Conservation (phyloP, 2,329 filamentous ascomycete species). For the Aspergillus jensenii region DNA sequence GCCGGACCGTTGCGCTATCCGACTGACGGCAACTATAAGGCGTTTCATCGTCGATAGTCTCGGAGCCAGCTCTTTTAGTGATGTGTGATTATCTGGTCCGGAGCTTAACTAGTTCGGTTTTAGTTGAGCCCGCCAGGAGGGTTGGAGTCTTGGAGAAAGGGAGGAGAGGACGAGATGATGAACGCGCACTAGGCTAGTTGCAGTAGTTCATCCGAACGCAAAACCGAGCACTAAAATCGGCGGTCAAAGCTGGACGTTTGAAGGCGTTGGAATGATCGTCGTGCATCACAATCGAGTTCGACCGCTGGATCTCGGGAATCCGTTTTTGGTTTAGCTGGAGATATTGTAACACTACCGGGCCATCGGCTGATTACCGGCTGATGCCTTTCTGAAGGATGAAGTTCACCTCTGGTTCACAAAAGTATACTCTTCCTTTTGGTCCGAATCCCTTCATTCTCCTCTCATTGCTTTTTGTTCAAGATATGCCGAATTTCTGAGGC, state of each 20-base stretch:
- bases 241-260: slow-evolving; percentile 15
- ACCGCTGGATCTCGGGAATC: slow-evolving; percentile 1
- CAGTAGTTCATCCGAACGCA: slow-evolving; percentile 23
- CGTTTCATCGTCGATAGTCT: slow-evolving; percentile 1
- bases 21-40: slow-evolving; percentile 2
- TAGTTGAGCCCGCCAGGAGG: neutral
- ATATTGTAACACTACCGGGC: neutral
- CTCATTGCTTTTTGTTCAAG: neutral
- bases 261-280: slow-evolving; percentile 25
- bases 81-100: slow-evolving; percentile 3
- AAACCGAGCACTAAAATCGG: slow-evolving; percentile 16
- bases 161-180: neutral
- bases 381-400: neutral
- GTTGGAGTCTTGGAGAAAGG: neutral
- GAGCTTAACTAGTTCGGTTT: neutral
- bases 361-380: neutral
- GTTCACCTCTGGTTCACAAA: neutral
- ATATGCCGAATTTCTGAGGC: neutral
- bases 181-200: slow-evolving; percentile 21
- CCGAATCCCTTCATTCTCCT: neutral
- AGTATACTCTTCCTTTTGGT: neutral
- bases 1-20: neutral
- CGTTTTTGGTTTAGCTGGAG: neutral
- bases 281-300: slow-evolving; percentile 12
- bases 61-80: neutral